phyloP scores from a whole-genome alignment of 129 eudicot genomes.

The Centaurea solstitialis region DNA sequence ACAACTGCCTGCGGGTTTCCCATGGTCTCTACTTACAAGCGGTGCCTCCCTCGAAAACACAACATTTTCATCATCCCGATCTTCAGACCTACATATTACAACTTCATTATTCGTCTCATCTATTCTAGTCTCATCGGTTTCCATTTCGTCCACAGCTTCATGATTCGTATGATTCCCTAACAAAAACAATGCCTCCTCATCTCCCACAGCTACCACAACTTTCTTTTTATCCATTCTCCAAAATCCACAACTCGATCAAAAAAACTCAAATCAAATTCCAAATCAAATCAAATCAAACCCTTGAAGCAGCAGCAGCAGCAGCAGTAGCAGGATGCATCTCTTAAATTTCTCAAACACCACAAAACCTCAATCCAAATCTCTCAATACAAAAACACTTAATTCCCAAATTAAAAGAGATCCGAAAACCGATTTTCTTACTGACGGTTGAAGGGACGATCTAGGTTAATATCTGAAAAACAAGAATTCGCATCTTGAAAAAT shows the following conservation, averaged over 20 bases:
- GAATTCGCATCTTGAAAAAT: constrained; percentile 6
- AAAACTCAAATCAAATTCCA: too few species aligned
- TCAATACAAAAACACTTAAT: neutral
- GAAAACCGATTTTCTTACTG: neutral
- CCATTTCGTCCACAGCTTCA: constrained; percentile 65
- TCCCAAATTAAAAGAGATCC: constrained; percentile 12
- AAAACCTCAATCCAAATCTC: constrained; percentile 8
- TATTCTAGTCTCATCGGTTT: constrained; percentile 41
- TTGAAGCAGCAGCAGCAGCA: constrained; percentile 42
- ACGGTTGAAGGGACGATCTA: constrained; percentile 17
- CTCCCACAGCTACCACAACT: constrained; percentile 39
- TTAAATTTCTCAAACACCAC: constrained; percentile 10
- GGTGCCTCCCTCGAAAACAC: constrained; percentile 79
- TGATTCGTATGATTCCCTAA: constrained; percentile 39
- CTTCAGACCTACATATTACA: constrained; percentile 28
- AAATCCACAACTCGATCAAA: neutral
- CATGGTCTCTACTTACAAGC: constrained; percentile 44
- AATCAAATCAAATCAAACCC: constrained; percentile 20
- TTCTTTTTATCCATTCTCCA: constrained; percentile 54
- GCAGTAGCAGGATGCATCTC: constrained; percentile 34
- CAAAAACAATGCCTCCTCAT: constrained; percentile 31
- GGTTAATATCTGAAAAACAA: constrained; percentile 8
- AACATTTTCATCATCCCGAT: constrained; percentile 57
- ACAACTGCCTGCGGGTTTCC: constrained; percentile 33
- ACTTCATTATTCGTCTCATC: constrained; percentile 30